These are phyloP conservation scores for Epithele typhae DNA, from an alignment of 768 basidiomycete species.

Conservation along the genomic window DNA sequence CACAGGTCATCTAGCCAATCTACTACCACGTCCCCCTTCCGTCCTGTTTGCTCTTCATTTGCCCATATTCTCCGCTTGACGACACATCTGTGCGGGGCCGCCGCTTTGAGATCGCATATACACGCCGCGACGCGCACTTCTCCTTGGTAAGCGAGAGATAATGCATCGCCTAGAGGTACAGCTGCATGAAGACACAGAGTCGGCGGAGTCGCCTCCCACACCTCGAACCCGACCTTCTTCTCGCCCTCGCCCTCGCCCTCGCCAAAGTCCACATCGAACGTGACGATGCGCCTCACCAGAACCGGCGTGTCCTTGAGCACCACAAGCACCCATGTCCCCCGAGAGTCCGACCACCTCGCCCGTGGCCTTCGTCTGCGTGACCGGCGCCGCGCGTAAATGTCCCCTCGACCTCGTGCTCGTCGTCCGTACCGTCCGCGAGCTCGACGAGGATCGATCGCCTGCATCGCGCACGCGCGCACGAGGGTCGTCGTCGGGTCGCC, in stretches of 20 bases:
- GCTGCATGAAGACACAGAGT: too few species aligned
- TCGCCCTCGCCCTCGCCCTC: constrained; percentile 25
- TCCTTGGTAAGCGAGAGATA: too few species aligned
- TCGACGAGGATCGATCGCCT: constrained; percentile 58
- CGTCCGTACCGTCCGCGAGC: constrained; percentile 36
- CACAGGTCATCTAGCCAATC: too few species aligned
- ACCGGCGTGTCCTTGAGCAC: constrained; percentile 68
- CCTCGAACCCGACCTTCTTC: constrained; percentile 58
- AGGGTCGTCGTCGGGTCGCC: constrained; percentile 79
- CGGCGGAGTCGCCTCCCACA: constrained; percentile 77
- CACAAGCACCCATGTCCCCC: constrained; percentile 67
- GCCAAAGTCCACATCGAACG: constrained; percentile 52
- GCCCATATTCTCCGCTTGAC: too few species aligned
- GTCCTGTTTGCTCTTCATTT: too few species aligned
- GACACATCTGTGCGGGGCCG: too few species aligned
- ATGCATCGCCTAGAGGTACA: too few species aligned
- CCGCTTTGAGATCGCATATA: too few species aligned
- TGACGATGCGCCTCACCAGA: constrained; percentile 57
- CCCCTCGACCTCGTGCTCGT: constrained; percentile 44
- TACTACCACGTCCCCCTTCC: too few species aligned
- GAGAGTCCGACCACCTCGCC: constrained; percentile 59
- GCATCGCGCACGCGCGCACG: constrained; percentile 71
- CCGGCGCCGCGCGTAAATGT: constrained; percentile 44
- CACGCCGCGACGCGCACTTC: too few species aligned
- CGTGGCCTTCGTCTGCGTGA: constrained; percentile 47